Evolutionary conservation across 805 yeast genomes (phyloP).

Genomic region (Candida cerambycidarum): DNA sequence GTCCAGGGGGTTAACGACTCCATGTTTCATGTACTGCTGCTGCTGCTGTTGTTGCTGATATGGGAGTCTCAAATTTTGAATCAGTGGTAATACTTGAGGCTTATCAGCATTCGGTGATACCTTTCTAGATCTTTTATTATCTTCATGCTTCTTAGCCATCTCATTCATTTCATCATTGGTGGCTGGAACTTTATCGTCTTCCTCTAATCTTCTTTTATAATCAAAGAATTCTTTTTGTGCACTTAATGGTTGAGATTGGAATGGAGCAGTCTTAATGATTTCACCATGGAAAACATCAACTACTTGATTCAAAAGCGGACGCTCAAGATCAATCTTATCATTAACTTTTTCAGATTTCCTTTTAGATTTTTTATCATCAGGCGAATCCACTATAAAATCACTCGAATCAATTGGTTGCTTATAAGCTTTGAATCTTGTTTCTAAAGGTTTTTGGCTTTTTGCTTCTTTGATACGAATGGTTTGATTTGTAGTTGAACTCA

Average conservation of each 20-base stretch:
- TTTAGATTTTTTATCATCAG: not conserved
- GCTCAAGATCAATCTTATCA: not conserved
- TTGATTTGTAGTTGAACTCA: not conserved
- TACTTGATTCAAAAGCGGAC: constrained; percentile 22
- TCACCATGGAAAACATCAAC: constrained; percentile 53
- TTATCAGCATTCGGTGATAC: not conserved
- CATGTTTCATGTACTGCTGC: not conserved
- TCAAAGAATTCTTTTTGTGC: constrained; percentile 46
- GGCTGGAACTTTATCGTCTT: constrained; percentile 27
- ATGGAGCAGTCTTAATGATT: constrained; percentile 46
- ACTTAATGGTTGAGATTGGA: constrained; percentile 50
- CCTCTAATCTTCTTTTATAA: constrained; percentile 6
- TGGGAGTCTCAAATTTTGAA: not conserved
- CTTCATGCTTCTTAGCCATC: constrained; percentile 19
- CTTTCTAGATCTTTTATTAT: not conserved
- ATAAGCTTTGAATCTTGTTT: not conserved
- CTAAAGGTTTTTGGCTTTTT: not conserved
- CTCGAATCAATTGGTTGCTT: not conserved
- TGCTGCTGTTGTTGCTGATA: constrained; percentile 6
- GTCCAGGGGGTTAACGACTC: not conserved
- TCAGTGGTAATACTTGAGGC: not conserved
- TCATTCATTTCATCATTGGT: constrained; percentile 32
- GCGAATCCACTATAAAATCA: not conserved
- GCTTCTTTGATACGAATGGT: not conserved
- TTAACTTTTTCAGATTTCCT: not conserved